Conservation (phyloP, 176 grass and related monocot species). For the Triticum turgidum region DNA sequence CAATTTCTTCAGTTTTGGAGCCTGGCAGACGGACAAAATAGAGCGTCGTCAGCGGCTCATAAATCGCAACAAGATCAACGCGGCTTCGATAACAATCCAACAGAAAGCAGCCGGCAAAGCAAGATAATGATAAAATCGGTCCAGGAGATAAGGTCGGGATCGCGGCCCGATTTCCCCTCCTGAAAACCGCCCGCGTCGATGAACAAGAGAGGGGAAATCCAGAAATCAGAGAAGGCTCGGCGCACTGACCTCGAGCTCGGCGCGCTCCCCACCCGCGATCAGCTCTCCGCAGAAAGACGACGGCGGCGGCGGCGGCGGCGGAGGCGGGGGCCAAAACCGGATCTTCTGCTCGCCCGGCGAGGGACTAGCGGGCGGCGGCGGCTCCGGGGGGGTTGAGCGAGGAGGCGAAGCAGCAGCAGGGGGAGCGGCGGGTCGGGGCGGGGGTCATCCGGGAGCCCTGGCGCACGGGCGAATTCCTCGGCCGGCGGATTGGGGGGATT, state of each 20-base stretch:
- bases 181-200: neutral
- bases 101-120: neutral
- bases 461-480: neutral
- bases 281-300: neutral
- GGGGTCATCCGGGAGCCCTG: neutral
- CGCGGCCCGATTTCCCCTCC: no score
- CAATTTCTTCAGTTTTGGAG: neutral
- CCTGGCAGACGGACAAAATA: neutral
- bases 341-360: neutral
- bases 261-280: neutral
- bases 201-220: neutral
- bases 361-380: neutral
- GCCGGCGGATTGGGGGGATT: conserved; percentile 5
- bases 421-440: neutral
- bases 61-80: neutral
- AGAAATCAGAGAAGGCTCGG: neutral
- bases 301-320: neutral
- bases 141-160: neutral
- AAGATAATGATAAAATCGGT: neutral
- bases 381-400: neutral
- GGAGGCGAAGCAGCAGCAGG: neutral
- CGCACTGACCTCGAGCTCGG: conserved; percentile 15
- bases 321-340: neutral
- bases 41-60: neutral
- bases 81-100: neutral